A percentile compares a stretch with the other conserved stretches of the same genome.
phyloP scores from a whole-genome alignment of 495 filamentous ascomycete genomes.

The Hyaloscypha hepaticicola region DNA sequence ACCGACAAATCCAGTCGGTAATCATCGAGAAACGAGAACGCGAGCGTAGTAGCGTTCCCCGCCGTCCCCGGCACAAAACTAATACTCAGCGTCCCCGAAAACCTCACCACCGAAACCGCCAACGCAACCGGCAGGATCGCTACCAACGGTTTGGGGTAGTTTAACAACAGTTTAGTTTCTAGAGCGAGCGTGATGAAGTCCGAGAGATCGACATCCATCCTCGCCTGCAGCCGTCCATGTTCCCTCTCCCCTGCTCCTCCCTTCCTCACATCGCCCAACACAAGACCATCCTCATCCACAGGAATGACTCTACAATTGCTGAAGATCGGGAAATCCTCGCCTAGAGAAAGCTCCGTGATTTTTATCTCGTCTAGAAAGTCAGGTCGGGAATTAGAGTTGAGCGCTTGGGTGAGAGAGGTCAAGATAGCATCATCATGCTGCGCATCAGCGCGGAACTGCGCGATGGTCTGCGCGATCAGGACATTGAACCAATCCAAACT shows the following conservation, averaged over 20 bases:
- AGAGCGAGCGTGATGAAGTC: constrained; percentile 92
- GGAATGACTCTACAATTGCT: constrained; percentile 95
- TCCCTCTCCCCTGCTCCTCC: constrained; percentile 37
- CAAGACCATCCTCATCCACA: constrained; percentile 68
- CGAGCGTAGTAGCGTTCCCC: constrained; percentile 70
- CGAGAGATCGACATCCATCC: constrained; percentile 95
- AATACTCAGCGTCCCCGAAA: constrained; percentile 90
- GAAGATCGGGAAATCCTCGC: constrained; percentile 97
- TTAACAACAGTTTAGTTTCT: constrained; percentile 90
- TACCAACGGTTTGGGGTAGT: constrained; percentile 85
- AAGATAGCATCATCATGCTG: constrained; percentile 88
- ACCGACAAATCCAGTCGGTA: constrained; percentile 92
- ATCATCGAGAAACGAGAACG: constrained; percentile 93
- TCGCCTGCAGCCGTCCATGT: constrained; percentile 75
- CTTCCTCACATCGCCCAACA: constrained; percentile 28
- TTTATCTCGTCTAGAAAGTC: constrained; percentile 90
- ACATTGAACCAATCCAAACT: constrained; percentile 99
- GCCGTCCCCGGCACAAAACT: constrained; percentile 73
- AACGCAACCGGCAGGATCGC: constrained; percentile 93
- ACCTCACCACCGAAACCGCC: constrained; percentile 86
- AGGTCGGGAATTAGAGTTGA: constrained; percentile 84
- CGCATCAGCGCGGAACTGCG: constrained; percentile 89
- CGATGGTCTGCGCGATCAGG: constrained; percentile 92
- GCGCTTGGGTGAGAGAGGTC: constrained; percentile 81
- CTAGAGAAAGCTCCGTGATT: constrained; percentile 88